Percentiles rank a stretch among this genome's conserved stretches.
phyloP scores from a whole-genome alignment of 1,284 basidiomycete genomes.

The Puccinia polysora region DNA sequence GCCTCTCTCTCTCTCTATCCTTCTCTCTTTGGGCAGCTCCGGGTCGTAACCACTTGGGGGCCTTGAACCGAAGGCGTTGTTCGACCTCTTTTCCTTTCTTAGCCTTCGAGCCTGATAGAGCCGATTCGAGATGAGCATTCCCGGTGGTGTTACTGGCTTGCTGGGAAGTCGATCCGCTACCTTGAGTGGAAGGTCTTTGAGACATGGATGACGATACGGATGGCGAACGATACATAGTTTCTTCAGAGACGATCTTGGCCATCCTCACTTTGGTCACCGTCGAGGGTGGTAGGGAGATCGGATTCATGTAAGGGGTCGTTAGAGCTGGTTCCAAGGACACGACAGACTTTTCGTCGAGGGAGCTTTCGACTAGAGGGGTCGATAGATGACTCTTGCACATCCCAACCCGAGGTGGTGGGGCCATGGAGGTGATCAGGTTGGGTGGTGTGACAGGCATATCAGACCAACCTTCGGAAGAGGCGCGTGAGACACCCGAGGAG shows the following conservation, averaged over 20 bases:
- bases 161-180: background rate
- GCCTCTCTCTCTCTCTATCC: slow-evolving; percentile 32
- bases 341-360: background rate
- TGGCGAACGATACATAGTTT: slow-evolving; percentile 44
- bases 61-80: slow-evolving; percentile 42
- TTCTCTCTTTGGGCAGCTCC: slow-evolving; percentile 38
- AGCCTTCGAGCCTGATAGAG: slow-evolving; percentile 42
- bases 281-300: background rate
- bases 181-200: background rate
- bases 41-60: slow-evolving; percentile 42
- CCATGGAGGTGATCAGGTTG: slow-evolving; percentile 14
- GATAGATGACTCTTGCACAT: slow-evolving; percentile 22
- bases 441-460: slow-evolving; percentile 43
- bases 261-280: slow-evolving; percentile 29
- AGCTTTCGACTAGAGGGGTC: background rate
- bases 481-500: slow-evolving; percentile 35
- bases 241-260: slow-evolving; percentile 43
- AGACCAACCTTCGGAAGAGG: slow-evolving; percentile 43
- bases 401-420: background rate
- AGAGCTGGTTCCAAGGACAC: background rate
- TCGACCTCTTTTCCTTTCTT: slow-evolving; percentile 44
- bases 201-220: slow-evolving; percentile 10
- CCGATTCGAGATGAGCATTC: slow-evolving; percentile 32
- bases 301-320: slow-evolving; percentile 18
- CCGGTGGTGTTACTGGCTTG: slow-evolving; percentile 4